Base-by-base conservation (phyloP, 2,329 filamentous ascomycete species). In the Myriosclerotinia curreyana region DNA sequence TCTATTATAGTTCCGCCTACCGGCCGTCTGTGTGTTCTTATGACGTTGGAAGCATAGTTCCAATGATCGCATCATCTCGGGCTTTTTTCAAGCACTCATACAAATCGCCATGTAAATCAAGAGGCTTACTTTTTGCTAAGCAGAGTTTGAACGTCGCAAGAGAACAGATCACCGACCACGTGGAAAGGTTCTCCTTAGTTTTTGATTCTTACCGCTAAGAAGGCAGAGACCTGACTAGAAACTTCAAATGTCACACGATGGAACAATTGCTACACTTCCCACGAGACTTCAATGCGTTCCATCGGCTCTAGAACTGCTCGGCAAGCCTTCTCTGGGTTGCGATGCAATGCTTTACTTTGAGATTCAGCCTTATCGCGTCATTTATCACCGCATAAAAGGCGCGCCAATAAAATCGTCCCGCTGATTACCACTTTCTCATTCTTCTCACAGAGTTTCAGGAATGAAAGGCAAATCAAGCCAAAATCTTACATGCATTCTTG, bases 311-410 rank as follows among this genome's bases (percentile, higher is more conserved):
- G 14, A 59, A 25, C 5, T 5, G 5, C 12, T 36, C 31, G 28
- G 28, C 28, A 20, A 4, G 36, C 1, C 28, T 36, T 34, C 28
- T 31, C 2, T 31, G 28, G 28, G 28, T 1, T 31, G 28, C 28
- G 5, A 31, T 31, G 28, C 14, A 3, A 36, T 17, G 20, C 28
- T 59, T 59, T 36, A 14, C 7, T 17, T 25, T 0, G 3, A 12
- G 12, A 25, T 48, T 25, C 28, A 58, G 55, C 55, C 40, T 58
- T 58, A 34, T 48, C 31, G 55, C 20, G 55, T 25, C 31, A 48
- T 20, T 20, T 22, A 7, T 36, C 4, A 4, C 40, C 14, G 25
- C 7, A 20, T 11, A 28, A n/a, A 28, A 56, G 44, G 17, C 38
- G 40, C 40, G 31, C 54, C 40, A 58, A 58, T 58, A 17, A 6